Base-by-base conservation (phyloP, 768 basidiomycete species). In the Kwoniella newhampshirensis region DNA sequence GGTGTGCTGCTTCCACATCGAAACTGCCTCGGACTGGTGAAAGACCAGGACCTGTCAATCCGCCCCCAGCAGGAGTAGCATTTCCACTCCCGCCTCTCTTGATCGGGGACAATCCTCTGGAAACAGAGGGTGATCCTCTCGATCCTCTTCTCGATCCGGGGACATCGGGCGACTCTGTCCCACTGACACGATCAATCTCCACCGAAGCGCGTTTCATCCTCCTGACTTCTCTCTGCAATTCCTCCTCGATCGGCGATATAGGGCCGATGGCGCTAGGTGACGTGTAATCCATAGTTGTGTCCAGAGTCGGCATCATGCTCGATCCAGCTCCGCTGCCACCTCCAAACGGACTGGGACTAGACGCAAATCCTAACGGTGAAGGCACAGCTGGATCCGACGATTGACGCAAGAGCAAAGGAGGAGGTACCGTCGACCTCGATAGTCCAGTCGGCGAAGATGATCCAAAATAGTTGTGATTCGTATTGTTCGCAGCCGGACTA, bases 141-240 rank as follows among this genome's bases (percentile, higher is more conserved):
- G 25, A 23, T 6, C 20, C 27, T 48, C 18, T 27, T 23, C 23
- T 11, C 9, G 39, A 21, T 1, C 37, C 39, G 7, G n/a, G 8
- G 28, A 12, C 18, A 42, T 15, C 30, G 12, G 50, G 39, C 27
- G 50, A 51, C 20, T 48, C 54, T 21, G 40, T 49, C 25, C 47
- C 15, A 40, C 54, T 56, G 0, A 39, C 45, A 17, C 47, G 12
- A 17, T 63, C 57, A n/a, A 70, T 48, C n/a, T 67, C 57, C 8
- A 54, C 58, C 13, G 68, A 70, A 26, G 47, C 48, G 27, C 56
- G 27, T 3, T 48, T 44, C 25, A 70, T 30, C 9, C 68, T 57
- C 12, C 44, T 51, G 21, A 58, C 32, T 40, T 58, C 56, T 39
- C 43, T 36, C 5, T 54, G 35, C 18, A 70, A 63, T 51, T 67